Percentiles rank a stretch among this genome's conserved stretches.
phyloP scores from a whole-genome alignment of 768 basidiomycete species.

The Trametes punicea region DNA sequence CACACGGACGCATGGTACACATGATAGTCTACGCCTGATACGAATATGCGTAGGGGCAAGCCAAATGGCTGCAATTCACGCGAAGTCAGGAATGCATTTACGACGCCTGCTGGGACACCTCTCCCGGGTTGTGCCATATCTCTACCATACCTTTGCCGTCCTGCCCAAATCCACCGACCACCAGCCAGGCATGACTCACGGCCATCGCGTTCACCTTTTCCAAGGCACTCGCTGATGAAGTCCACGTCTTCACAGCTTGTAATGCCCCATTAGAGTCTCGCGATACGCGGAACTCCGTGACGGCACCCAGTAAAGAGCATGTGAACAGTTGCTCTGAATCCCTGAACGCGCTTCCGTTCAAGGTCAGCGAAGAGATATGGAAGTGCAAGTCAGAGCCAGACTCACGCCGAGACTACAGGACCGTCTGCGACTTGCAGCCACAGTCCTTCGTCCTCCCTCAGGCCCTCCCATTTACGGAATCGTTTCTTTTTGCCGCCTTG shows the following conservation, averaged over 20 bases:
- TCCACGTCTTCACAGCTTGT: slow-evolving; percentile 45
- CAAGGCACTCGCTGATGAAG: slow-evolving; percentile 38
- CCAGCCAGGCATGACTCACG: slow-evolving; percentile 43
- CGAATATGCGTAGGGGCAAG: too few species aligned
- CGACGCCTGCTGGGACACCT: neutral
- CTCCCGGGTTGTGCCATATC: slow-evolving; percentile 39
- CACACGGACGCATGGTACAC: too few species aligned
- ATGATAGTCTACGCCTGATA: too few species aligned
- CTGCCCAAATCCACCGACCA: slow-evolving; percentile 59
- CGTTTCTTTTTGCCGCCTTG: slow-evolving; percentile 40
- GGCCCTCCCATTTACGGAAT: slow-evolving; percentile 70
- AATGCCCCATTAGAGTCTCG: slow-evolving; percentile 37
- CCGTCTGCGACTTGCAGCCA: slow-evolving; percentile 60
- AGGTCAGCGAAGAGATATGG: neutral
- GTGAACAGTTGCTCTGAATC: slow-evolving; percentile 44
- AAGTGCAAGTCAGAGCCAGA: neutral
- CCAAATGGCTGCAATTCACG: too few species aligned
- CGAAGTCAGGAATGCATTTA: too few species aligned
- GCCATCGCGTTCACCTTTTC: slow-evolving; percentile 68
- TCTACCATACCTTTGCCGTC: slow-evolving; percentile 63
- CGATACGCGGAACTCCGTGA: slow-evolving; percentile 48
- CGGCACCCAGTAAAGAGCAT: slow-evolving; percentile 59
- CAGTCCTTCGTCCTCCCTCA: slow-evolving; percentile 45
- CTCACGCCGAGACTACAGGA: slow-evolving; percentile 70
- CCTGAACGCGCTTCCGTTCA: slow-evolving; percentile 44